Evolutionary conservation across 1,139 yeast genomes (phyloP).

Genomic region (Yamadazyma trypodendri): DNA sequence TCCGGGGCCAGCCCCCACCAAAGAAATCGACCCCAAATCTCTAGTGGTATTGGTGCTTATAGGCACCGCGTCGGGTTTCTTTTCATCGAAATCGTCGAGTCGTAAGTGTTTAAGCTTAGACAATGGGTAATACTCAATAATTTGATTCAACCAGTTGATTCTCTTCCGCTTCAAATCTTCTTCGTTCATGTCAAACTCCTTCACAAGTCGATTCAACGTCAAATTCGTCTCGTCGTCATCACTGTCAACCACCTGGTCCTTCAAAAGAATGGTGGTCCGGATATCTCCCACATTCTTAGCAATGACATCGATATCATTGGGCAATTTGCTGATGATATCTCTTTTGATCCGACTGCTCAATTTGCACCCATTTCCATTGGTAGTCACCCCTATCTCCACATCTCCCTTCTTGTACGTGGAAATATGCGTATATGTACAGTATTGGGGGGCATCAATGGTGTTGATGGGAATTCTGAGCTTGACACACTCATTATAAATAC

Average conservation of each 20-base stretch:
- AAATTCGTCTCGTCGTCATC: slow-evolving; percentile 17
- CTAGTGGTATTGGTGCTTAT: background rate
- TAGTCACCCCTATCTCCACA: slow-evolving; percentile 80
- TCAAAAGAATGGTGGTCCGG: slow-evolving; percentile 54
- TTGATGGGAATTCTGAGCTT: slow-evolving; percentile 76
- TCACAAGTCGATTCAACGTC: slow-evolving; percentile 58
- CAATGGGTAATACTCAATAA: slow-evolving; percentile 89
- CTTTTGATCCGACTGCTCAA: slow-evolving; percentile 78
- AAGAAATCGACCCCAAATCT: slow-evolving; percentile 57
- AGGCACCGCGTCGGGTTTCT: slow-evolving; percentile 3
- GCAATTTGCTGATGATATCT: slow-evolving; percentile 65
- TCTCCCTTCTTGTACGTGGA: slow-evolving; percentile 73
- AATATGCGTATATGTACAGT: slow-evolving; percentile 72
- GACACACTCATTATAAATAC: slow-evolving; percentile 51
- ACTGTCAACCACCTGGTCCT: slow-evolving; percentile 54
- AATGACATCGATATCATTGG: slow-evolving; percentile 66
- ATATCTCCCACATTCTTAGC: slow-evolving; percentile 70
- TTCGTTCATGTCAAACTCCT: slow-evolving; percentile 56
- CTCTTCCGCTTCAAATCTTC: slow-evolving; percentile 58
- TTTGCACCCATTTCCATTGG: slow-evolving; percentile 88
- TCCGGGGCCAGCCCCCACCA: slow-evolving; percentile 96
- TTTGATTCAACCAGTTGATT: slow-evolving; percentile 83
- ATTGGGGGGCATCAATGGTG: slow-evolving; percentile 68
- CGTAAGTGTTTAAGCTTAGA: slow-evolving; percentile 56
- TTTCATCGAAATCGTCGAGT: slow-evolving; percentile 47